Base-by-base conservation (phyloP, 1,284 basidiomycete genomes). In the Ceratobasidium sp. region DNA sequence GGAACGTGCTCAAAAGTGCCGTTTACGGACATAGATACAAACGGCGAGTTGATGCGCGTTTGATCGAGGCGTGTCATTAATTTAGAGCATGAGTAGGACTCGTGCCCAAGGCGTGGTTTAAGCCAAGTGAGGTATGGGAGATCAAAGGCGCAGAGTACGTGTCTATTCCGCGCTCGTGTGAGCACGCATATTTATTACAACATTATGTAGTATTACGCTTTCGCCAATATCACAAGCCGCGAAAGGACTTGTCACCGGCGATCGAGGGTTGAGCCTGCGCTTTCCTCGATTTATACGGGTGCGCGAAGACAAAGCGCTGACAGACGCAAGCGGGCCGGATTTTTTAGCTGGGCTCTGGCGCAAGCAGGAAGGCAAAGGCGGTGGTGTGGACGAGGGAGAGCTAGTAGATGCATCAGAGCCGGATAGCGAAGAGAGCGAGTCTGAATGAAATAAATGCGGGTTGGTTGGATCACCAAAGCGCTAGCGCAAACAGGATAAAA, bases 211-310 rank as follows among this genome's bases (percentile, higher is more conserved):
- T 83, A 90, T 97, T 81, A 97, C 97, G 0, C 85, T 96, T 56
- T 97, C 95, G 72, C 97, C 96, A 0, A 92, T 97, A 15, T 98
- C 97, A 40, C 87, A 93, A 1, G 96, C 96, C 10, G 95, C 94
- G 0, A 86, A 90, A 64, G 92, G 93, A 3, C 84, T 92, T n/a
- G 88, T 94, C 1, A 91, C 92, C 23, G 86, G 87, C 3, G 87
- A 89, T 80, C 88, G 94, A 58, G 97, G 97, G 0, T 86, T 96
- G 40, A 93, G 92, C 33, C 86, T 99, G 68, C 93, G 98, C 12
- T 99, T 99, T 86, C 97, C 98, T 49, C 91, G 97, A 40, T 99
- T 99, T 86, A 90, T 99, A 81, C 91, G 93, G 73, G 88, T 97
- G 58, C 90, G 98, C 79, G 97, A 99, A 81, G 98, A 99, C 86